Percentiles rank a stretch among this genome's conserved stretches.
phyloP scores from a whole-genome alignment of 78 protist species.

The Protostelium mycophagum region DNA sequence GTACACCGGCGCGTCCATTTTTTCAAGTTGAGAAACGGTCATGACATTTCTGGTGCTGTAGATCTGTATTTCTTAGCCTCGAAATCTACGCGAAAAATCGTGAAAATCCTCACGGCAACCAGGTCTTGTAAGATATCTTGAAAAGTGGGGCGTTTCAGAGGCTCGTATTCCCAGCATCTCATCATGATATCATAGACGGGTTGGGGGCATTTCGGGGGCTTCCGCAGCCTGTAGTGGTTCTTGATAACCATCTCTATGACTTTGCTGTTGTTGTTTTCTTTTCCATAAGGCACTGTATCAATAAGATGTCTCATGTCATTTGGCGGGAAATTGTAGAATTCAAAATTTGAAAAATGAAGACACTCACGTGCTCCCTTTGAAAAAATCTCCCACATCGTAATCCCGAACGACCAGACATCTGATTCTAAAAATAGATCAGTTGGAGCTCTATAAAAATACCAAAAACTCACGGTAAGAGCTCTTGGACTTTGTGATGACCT shows the following conservation, averaged over 20 bases:
- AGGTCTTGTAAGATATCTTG: background rate
- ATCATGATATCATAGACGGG: background rate
- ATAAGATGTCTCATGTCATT: too few relatives aligned
- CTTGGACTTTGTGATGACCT: background rate
- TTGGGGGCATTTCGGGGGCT: background rate
- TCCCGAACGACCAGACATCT: background rate
- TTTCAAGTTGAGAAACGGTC: too few relatives aligned
- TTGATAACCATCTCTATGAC: background rate
- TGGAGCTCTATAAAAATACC: background rate
- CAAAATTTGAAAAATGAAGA: background rate
- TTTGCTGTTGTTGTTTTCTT: background rate
- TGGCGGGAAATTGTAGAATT: too few relatives aligned
- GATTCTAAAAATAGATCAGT: background rate
- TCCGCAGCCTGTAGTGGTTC: background rate
- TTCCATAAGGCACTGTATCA: background rate
- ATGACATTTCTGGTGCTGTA: too few relatives aligned
- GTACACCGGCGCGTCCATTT: too few relatives aligned
- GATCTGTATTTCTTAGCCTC: too few relatives aligned
- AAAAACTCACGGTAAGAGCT: background rate
- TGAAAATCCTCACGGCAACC: too few relatives aligned
- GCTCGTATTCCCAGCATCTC: background rate
- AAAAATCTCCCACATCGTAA: background rate
- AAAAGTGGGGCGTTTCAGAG: background rate
- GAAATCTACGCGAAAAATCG: too few relatives aligned
- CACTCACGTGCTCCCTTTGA: background rate